These are phyloP conservation scores for Solanum pimpinellifolium DNA, from an alignment of 257 asterid species.

Conservation along the genomic window DNA sequence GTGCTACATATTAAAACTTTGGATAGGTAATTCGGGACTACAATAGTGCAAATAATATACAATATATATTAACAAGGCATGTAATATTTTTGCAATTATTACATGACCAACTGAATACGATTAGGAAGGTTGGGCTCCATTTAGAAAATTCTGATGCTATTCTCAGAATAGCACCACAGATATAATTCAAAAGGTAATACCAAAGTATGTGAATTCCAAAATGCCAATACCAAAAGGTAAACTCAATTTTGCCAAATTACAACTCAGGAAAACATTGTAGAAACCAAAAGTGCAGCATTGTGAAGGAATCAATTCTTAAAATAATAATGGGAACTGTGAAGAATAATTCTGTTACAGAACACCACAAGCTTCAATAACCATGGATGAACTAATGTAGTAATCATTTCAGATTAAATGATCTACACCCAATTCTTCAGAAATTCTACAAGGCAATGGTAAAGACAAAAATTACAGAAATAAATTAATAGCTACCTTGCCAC, in stretches of 20 bases:
- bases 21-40: background rate
- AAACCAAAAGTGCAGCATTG: background rate
- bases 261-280: background rate
- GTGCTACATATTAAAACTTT: no score
- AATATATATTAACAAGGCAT: background rate
- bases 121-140: background rate
- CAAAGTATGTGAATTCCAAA: background rate
- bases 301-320: background rate
- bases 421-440: background rate
- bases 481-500: conserved; percentile 10
- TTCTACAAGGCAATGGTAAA: background rate
- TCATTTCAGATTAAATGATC: background rate
- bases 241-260: background rate
- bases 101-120: background rate
- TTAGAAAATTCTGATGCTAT: background rate
- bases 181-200: background rate
- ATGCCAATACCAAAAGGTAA: background rate
- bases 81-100: background rate
- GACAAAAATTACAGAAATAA: background rate
- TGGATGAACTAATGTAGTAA: background rate
- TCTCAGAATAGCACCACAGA: background rate
- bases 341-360: background rate
- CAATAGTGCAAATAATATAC: no score
- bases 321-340: background rate
- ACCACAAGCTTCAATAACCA: background rate